A percentile compares a stretch with the other conserved stretches of the same genome.
phyloP scores from a whole-genome alignment of 202 grass and related monocot genomes.

The Setaria italica region DNA sequence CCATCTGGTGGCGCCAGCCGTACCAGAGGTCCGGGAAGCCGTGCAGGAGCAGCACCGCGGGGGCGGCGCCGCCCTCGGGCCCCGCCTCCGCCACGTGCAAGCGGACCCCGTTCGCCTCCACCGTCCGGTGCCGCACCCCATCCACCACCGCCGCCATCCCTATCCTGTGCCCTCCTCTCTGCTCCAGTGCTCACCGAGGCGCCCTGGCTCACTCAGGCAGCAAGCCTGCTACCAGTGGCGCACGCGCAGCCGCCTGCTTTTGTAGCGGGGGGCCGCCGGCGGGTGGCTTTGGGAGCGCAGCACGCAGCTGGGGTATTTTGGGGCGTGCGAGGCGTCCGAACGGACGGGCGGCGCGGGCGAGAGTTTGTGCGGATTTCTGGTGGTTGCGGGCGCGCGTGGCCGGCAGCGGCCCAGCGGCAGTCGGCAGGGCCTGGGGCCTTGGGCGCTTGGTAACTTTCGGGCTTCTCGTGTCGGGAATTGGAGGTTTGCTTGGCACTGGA shows the following conservation, averaged over 20 bases:
- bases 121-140: slow-evolving; percentile 55
- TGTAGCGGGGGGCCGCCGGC: background rate
- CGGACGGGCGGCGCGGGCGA: background rate
- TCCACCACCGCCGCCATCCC: slow-evolving; percentile 36
- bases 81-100: slow-evolving; percentile 62
- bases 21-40: slow-evolving; percentile 83
- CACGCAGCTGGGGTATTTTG: background rate
- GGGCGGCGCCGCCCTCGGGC: slow-evolving; percentile 34
- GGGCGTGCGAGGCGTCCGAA: background rate
- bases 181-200: background rate
- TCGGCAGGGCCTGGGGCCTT: background rate
- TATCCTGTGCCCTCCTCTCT: background rate
- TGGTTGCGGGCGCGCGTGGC: background rate
- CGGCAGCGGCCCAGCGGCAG: background rate
- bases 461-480: background rate
- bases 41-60: slow-evolving; percentile 57
- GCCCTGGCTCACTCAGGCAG: background rate
- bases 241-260: background rate
- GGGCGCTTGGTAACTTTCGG: too few relatives aligned
- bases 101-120: slow-evolving; percentile 52
- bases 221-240: background rate
- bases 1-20: slow-evolving; percentile 76
- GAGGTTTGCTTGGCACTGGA: background rate
- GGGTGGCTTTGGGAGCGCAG: slow-evolving; percentile 1
- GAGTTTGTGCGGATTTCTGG: background rate